These are phyloP conservation scores for Aspergillus ostianus DNA, from an alignment of 495 filamentous ascomycete genomes.

Conservation along the genomic window DNA sequence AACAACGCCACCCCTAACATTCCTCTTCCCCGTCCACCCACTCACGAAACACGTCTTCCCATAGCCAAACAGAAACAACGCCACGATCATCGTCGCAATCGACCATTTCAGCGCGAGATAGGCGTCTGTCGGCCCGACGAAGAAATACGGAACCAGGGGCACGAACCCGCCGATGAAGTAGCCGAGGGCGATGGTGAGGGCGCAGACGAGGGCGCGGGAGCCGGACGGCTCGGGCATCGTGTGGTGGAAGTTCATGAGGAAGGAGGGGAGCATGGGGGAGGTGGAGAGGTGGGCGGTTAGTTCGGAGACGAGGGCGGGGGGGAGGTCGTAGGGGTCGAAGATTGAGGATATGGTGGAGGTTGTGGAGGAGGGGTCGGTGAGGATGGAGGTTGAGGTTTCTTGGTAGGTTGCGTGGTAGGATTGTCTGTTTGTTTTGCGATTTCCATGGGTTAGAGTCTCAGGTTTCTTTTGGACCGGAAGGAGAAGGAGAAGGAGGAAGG, in stretches of 20 bases:
- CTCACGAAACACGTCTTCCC: slow-evolving; percentile 60
- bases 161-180: slow-evolving; percentile 75
- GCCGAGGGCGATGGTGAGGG: slow-evolving; percentile 63
- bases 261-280: slow-evolving; percentile 49
- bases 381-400: slow-evolving; percentile 42
- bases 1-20: slow-evolving; percentile 40
- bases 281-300: slow-evolving; percentile 47
- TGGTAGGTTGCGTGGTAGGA: slow-evolving; percentile 52
- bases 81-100: slow-evolving; percentile 65
- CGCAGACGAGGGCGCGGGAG: slow-evolving; percentile 56
- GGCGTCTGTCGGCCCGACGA: slow-evolving; percentile 56
- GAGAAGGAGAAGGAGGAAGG: not conserved
- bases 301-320: slow-evolving; percentile 41
- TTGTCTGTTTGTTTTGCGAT: slow-evolving; percentile 31
- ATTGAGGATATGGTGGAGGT: slow-evolving; percentile 41
- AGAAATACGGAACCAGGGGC: slow-evolving; percentile 75
- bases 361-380: slow-evolving; percentile 36
- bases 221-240: slow-evolving; percentile 49
- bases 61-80: slow-evolving; percentile 72
- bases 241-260: slow-evolving; percentile 60
- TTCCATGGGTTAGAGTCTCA: not conserved
- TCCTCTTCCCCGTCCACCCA: slow-evolving; percentile 36
- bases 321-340: slow-evolving; percentile 56
- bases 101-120: slow-evolving; percentile 63
- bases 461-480: not conserved